Evolutionary conservation across 164 flowering plant genomes (phyloP), one percentile per base, ranked within the genome.

Genomic region (Vitis cinerea): DNA sequence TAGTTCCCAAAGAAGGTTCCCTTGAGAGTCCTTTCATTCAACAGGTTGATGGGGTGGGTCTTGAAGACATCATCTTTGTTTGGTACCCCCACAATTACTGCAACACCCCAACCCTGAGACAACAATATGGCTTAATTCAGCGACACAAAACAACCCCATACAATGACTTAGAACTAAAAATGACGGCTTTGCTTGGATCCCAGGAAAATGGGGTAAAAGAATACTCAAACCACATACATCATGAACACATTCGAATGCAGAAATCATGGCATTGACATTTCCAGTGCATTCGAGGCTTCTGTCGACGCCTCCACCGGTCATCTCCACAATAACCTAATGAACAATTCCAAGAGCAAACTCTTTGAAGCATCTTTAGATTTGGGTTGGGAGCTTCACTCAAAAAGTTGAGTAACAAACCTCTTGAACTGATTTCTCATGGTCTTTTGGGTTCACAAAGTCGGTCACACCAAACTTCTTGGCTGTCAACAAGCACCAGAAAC

Each of bases 191-290:
- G 14, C 7, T 53, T 48, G 23, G 27, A 50, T 17, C n/a, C 6
- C 8, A n/a, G 15, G 16, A 52, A 70, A 61, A 23, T 58, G 11
- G 16, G 15, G 37, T 7, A 11, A 11, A 15, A n/a, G 8, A 58
- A 23, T 23, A 59, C n/a, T 12, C 10, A 55, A 16, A 52, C 14
- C 57, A 61, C 51, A 30, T 81, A 89, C 94, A 81, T 89, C 90
- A 65, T 85, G 91, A 63, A 86, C 90, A 64, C 89, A 87, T 83
- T 89, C 91, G 51, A 89, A 89, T 15, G 94, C 91, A 13, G 90
- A 86, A 47, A 89, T 86, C 89, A 89, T 89, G 52, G 91, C 89
- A 9, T 79, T 55, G 30, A 84, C 61, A 57, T 70, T 82, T 48
- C 94, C 91, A 7, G 90, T 89, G 63, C 91, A 89, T 50, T 89